Evolutionary conservation across 768 basidiomycete species (phyloP).

Genomic region (Pholiota microspora): DNA sequence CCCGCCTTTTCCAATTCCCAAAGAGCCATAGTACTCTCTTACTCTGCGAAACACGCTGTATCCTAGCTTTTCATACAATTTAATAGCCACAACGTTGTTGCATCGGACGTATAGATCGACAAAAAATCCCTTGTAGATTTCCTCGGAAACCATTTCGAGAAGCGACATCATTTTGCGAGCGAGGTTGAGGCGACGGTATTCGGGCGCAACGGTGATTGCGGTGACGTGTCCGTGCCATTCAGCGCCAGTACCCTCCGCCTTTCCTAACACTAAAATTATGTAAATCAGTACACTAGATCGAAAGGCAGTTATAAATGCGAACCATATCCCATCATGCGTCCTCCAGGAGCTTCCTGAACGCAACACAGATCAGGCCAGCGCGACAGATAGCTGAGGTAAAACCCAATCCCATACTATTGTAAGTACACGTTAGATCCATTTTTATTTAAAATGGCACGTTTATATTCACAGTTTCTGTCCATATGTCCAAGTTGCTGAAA

Average conservation of each 20-base stretch:
- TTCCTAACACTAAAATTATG: slow-evolving; percentile 83
- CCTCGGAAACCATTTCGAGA: slow-evolving; percentile 84
- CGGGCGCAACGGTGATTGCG: slow-evolving; percentile 90
- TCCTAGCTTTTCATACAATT: slow-evolving; percentile 89
- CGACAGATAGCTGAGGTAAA: slow-evolving; percentile 86
- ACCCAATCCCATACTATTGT: slow-evolving; percentile 77
- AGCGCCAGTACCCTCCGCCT: slow-evolving; percentile 72
- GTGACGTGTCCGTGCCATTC: slow-evolving; percentile 97
- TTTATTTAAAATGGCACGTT: background rate
- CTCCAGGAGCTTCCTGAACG: slow-evolving; percentile 76
- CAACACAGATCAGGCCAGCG: slow-evolving; percentile 92
- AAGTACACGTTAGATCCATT: background rate
- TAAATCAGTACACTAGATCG: no score
- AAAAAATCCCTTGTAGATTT: slow-evolving; percentile 80
- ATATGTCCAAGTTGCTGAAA: slow-evolving; percentile 85
- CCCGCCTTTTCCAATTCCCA: slow-evolving; percentile 75
- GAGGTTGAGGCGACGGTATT: slow-evolving; percentile 85
- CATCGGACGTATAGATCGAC: slow-evolving; percentile 96
- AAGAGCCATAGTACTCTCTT: slow-evolving; percentile 81
- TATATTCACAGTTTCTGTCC: slow-evolving; percentile 89
- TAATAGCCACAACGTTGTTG: slow-evolving; percentile 79
- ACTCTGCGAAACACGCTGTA: slow-evolving; percentile 93
- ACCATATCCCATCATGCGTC: slow-evolving; percentile 94
- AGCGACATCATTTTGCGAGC: slow-evolving; percentile 84
- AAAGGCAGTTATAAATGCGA: no score